Conservation (phyloP, 1,284 basidiomycete species). For the Malassezia furfur region DNA sequence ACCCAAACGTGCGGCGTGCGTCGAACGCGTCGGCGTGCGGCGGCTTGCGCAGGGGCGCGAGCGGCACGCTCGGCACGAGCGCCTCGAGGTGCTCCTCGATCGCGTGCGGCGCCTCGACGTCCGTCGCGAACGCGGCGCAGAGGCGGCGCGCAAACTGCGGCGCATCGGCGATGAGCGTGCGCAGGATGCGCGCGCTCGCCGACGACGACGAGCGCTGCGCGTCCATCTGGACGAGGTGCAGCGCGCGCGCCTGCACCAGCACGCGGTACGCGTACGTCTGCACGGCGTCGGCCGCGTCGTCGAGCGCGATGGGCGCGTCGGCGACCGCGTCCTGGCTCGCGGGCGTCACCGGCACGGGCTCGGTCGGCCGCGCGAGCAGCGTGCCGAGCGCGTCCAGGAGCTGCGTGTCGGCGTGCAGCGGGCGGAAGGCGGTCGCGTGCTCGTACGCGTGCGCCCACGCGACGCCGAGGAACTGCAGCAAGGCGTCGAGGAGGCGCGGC, state of each 20-base stretch:
- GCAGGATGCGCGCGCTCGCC: slow-evolving; percentile 4
- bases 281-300: slow-evolving; percentile 39
- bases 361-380: slow-evolving; percentile 59
- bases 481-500: slow-evolving; percentile 64
- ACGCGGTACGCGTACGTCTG: slow-evolving; percentile 57
- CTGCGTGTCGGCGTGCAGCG: slow-evolving; percentile 54
- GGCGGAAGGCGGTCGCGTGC: slow-evolving; percentile 58
- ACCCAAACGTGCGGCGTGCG: slow-evolving; percentile 5
- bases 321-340: slow-evolving; percentile 8
- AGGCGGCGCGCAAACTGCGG: not conserved
- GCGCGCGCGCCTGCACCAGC: slow-evolving; percentile 63
- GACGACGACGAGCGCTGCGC: slow-evolving; percentile 4
- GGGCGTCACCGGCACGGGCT: slow-evolving; percentile 44
- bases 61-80: slow-evolving; percentile 2
- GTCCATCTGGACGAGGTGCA: slow-evolving; percentile 55
- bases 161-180: not conserved
- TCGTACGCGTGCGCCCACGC: slow-evolving; percentile 75
- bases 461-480: slow-evolving; percentile 67
- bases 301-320: slow-evolving; percentile 22
- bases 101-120: not conserved
- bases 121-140: not conserved
- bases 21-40: slow-evolving; percentile 14
- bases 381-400: slow-evolving; percentile 62
- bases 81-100: not conserved
- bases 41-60: slow-evolving; percentile 4